A percentile compares a stretch with the other conserved stretches of the same genome.
Conservation (phyloP, 225 moss, liverwort and hornwort genomes). For the Asterella californica region DNA sequence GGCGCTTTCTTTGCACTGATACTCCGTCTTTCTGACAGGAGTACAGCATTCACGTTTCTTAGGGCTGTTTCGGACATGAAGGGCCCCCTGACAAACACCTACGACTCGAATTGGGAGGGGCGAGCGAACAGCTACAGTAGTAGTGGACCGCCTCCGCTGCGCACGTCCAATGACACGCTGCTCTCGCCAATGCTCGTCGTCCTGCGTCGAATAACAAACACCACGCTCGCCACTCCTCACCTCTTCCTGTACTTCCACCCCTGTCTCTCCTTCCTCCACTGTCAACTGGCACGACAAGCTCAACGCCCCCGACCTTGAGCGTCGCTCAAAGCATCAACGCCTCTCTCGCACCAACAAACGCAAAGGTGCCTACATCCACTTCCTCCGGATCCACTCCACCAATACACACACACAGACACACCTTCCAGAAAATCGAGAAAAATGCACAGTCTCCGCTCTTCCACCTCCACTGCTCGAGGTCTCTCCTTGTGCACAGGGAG, state of each 20-base stretch:
- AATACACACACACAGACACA: not conserved
- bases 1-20: conserved; percentile 38
- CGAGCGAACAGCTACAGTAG: not conserved
- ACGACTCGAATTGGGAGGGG: not conserved
- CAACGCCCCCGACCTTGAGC: not conserved
- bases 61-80: conserved; percentile 68
- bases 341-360: not conserved
- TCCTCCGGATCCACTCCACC: not conserved
- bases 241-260: not conserved
- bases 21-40: conserved; percentile 53
- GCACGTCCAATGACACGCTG: not conserved
- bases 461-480: not conserved
- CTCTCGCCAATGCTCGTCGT: conserved; percentile 7
- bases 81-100: conserved; percentile 12
- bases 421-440: not conserved
- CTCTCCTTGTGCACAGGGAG: not conserved
- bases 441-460: not conserved
- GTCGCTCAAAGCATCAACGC: not conserved
- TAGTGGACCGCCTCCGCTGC: not conserved
- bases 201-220: not conserved
- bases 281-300: not conserved
- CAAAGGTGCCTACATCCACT: not conserved
- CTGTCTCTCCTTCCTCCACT: too few species aligned
- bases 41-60: conserved; percentile 55
- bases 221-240: not conserved